A percentile compares a stretch with the other conserved stretches of the same genome.
These are phyloP conservation scores for Entomortierella beljakovae DNA, from an alignment of 192 early-diverging fungal genomes.

Conservation along the genomic window DNA sequence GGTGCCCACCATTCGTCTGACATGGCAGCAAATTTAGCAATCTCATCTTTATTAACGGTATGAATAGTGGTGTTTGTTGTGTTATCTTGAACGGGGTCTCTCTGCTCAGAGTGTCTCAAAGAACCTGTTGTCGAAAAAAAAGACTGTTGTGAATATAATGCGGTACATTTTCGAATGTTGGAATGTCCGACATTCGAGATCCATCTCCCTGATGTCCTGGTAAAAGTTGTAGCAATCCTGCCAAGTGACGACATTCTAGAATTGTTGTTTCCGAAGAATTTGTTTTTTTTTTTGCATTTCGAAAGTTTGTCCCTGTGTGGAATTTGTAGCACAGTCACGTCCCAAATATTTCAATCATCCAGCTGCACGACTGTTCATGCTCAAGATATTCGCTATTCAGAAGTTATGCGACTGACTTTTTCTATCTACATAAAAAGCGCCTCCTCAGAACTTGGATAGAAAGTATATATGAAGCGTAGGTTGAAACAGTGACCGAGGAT, in stretches of 20 bases:
- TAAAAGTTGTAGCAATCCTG: not conserved
- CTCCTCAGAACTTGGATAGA: too few relatives aligned
- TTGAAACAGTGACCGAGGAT: too few relatives aligned
- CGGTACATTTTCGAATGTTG: not conserved
- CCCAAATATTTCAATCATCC: too few relatives aligned
- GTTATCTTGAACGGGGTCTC: not conserved
- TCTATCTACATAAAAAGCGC: too few relatives aligned
- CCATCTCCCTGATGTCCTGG: not conserved
- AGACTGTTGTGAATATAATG: not conserved
- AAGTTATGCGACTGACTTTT: too few relatives aligned
- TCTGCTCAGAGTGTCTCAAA: not conserved
- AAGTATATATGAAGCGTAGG: too few relatives aligned
- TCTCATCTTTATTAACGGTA: constrained; percentile 74
- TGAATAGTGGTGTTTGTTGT: constrained; percentile 4
- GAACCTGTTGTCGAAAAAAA: not conserved
- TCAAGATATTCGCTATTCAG: too few relatives aligned
- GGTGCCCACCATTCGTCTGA: constrained; percentile 94
- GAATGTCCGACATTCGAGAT: not conserved
- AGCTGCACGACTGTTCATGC: too few relatives aligned
- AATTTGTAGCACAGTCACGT: too few relatives aligned
- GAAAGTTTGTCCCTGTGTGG: too few relatives aligned
- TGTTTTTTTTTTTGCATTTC: too few relatives aligned
- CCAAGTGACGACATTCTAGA: not conserved
- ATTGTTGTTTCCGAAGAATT: not conserved
- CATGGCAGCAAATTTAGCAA: constrained; percentile 79